Evolutionary conservation across 1,284 basidiomycete species (phyloP).

Genomic region (Trichosporon asahii): DNA sequence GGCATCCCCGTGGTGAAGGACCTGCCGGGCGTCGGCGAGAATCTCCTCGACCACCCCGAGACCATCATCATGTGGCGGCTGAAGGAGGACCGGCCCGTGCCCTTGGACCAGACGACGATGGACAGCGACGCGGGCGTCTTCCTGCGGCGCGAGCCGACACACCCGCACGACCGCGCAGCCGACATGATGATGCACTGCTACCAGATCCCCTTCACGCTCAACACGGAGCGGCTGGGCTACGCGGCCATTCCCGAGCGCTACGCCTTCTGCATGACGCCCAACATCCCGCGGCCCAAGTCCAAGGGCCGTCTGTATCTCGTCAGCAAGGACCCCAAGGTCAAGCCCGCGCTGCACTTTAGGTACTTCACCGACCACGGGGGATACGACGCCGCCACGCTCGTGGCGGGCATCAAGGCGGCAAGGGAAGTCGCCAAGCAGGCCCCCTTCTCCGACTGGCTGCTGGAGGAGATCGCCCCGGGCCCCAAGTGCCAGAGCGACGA

Average conservation of each 20-base stretch:
- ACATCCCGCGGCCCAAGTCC: constrained; percentile 24
- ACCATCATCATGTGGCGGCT: constrained; percentile 29
- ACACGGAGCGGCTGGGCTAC: constrained; percentile 27
- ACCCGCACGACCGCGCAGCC: constrained; percentile 17
- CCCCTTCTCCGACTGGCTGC: constrained; percentile 27
- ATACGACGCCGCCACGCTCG: constrained; percentile 24
- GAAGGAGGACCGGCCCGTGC: constrained; percentile 19
- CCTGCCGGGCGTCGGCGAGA: constrained; percentile 64
- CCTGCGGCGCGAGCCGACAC: constrained; percentile 19
- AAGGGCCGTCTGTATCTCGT: constrained; percentile 21
- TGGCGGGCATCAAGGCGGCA: constrained; percentile 24
- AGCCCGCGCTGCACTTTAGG: constrained; percentile 27
- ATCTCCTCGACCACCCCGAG: constrained; percentile 62
- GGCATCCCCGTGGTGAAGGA: constrained; percentile 55
- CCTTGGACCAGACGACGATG: constrained; percentile 25
- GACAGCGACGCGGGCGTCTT: constrained; percentile 26
- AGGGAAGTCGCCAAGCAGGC: constrained; percentile 21
- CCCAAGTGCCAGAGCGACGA: constrained; percentile 18
- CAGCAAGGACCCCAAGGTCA: constrained; percentile 16
- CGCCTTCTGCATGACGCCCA: constrained; percentile 29
- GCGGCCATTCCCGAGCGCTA: constrained; percentile 20
- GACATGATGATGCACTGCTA: constrained; percentile 31
- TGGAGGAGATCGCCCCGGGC: constrained; percentile 22
- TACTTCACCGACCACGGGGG: constrained; percentile 27
- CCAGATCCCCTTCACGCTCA: constrained; percentile 27